phyloP scores from a whole-genome alignment of 2,329 filamentous ascomycete genomes.

The Epichloe amarillans region DNA sequence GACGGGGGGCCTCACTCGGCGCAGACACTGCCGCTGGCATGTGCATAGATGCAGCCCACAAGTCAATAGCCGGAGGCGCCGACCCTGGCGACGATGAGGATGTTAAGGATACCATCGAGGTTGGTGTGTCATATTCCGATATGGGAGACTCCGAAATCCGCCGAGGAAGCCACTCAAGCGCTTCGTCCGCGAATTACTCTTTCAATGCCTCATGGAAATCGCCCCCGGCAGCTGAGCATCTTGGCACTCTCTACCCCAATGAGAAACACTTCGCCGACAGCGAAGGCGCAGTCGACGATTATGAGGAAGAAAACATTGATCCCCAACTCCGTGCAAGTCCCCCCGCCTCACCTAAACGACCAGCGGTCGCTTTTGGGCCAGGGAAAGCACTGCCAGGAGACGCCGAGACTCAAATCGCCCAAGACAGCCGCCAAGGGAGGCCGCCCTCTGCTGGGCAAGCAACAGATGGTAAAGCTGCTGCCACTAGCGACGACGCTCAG shows the following conservation, averaged over 20 bases:
- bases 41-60: slow-evolving; percentile 28
- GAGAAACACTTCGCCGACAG: background rate
- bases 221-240: slow-evolving; percentile 4
- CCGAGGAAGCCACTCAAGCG: slow-evolving; percentile 14
- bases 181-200: slow-evolving; percentile 16
- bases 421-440: background rate
- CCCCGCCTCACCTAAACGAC: background rate
- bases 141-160: slow-evolving; percentile 18
- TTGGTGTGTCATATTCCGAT: slow-evolving; percentile 29
- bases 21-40: slow-evolving; percentile 22
- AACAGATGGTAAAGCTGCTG: background rate
- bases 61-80: slow-evolving; percentile 20
- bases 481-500: background rate
- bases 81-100: slow-evolving; percentile 30
- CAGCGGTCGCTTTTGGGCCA: background rate
- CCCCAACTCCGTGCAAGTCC: slow-evolving; percentile 4
- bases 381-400: background rate
- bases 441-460: background rate
- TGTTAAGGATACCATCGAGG: slow-evolving; percentile 45
- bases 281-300: background rate
- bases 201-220: slow-evolving; percentile 10
- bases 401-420: background rate
- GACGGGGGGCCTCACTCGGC: slow-evolving; percentile 23
- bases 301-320: slow-evolving; percentile 4
- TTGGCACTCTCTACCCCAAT: background rate